Conservation (phyloP, 1,284 basidiomycete genomes). For the Inonotus hispidus region DNA sequence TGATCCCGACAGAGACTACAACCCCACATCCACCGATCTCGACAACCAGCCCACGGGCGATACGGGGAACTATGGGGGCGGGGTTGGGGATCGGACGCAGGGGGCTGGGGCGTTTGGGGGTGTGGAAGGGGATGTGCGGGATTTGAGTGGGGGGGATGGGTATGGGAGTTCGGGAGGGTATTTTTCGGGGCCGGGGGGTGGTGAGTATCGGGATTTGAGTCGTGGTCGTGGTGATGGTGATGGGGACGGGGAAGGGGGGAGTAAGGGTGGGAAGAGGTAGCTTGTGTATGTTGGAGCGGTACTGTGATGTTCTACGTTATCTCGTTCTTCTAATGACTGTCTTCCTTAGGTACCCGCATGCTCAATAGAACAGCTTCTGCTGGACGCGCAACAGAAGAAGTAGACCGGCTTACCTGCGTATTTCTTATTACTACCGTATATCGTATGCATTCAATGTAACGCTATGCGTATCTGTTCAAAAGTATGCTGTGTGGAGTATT, state of each 20-base stretch:
- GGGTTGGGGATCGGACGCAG: slow-evolving; percentile 16
- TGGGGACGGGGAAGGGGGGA: background rate
- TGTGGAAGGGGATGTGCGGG: background rate
- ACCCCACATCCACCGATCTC: slow-evolving; percentile 12
- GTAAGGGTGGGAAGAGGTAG: background rate
- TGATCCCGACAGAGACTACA: slow-evolving; percentile 11
- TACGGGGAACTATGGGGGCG: slow-evolving; percentile 8
- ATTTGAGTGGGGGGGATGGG: slow-evolving; percentile 13
- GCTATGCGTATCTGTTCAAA: too few species aligned
- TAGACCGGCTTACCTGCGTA: too few species aligned
- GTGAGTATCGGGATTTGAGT: background rate
- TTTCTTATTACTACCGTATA: too few species aligned
- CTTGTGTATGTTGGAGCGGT: too few species aligned
- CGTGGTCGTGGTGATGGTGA: background rate
- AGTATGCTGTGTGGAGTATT: too few species aligned
- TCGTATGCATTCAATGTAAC: too few species aligned
- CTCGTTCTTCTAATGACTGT: too few species aligned
- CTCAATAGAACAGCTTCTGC: too few species aligned
- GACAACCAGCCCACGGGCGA: slow-evolving; percentile 10
- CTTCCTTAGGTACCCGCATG: too few species aligned
- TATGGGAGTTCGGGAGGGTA: slow-evolving; percentile 19
- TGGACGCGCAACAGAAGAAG: too few species aligned
- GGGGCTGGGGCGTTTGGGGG: slow-evolving; percentile 2
- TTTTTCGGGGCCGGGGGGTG: background rate
- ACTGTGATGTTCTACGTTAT: too few species aligned